Evolutionary conservation across 163 green algal genomes (phyloP), one percentile per base, ranked within the genome.

Genomic region (Botryococcus braunii): DNA sequence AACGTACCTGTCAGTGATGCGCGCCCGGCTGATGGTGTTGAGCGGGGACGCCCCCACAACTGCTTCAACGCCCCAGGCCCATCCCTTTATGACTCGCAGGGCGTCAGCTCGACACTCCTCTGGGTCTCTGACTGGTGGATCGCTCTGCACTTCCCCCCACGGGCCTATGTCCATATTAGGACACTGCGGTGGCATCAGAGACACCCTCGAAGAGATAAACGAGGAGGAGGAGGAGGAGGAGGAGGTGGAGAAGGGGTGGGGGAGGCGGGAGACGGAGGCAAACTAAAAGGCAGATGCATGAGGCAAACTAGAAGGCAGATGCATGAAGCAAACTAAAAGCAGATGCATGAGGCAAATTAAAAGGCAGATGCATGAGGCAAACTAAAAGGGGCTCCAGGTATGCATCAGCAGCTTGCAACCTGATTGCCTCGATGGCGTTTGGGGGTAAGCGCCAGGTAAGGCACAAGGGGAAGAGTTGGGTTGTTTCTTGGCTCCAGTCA

Each of bases 1-100:
- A n/a, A n/a, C n/a, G 7, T 66, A 90, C 73, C 89, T 74, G 79
- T 95, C 89, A 1, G 60, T 62, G 25, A 96, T 81, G 40, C 77
- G 52, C 62, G 66, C 78, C 35, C 81, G 76, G 29, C 62, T 77
- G 27, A 96, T 83, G 60, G 56, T 58, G 8, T 82, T 82, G 0
- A 66, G 60, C 0, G 73, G 69, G 0, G 89, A 94, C 27, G 65
- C 65, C 29, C 87, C 70, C 25, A 70, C 56, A 13, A 90, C 66
- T 21, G 66, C 79, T 59, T 74, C 79, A 0, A 41, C 70, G 84
- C 87, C 95, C 21, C 9, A 31, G 35, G 77, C 82, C 6, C 62
- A 8, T 32, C 35, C 59, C 34, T 31, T 47, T 5, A 96, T 77
- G 5, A 74, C 62, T 2, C 31, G 52, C 32, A 84, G 56, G 0